Percentiles rank a stretch among this genome's conserved stretches.
phyloP scores from a whole-genome alignment of 495 filamentous ascomycete species.

The Lepraria neglecta region DNA sequence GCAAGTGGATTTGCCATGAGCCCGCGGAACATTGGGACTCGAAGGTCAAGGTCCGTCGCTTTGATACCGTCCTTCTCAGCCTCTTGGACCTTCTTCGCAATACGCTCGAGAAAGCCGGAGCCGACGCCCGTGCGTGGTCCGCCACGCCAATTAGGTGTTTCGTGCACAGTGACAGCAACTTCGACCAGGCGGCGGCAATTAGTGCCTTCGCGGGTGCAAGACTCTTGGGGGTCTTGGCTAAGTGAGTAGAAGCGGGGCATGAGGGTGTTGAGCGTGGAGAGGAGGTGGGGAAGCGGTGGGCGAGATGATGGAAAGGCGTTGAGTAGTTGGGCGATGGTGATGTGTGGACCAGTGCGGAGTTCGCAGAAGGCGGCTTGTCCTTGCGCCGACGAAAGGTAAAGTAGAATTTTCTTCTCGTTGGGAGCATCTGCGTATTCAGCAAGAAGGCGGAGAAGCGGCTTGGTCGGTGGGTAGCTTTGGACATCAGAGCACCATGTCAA shows the following conservation, averaged over 20 bases:
- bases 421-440: slow-evolving; percentile 75
- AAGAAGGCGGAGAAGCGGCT: slow-evolving; percentile 75
- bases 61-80: slow-evolving; percentile 53
- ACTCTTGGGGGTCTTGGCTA: slow-evolving; percentile 88
- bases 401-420: slow-evolving; percentile 79
- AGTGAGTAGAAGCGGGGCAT: slow-evolving; percentile 99
- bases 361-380: slow-evolving; percentile 93
- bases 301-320: slow-evolving; percentile 87
- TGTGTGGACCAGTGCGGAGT: slow-evolving; percentile 80
- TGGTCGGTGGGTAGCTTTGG: slow-evolving; percentile 86
- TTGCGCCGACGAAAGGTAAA: slow-evolving; percentile 80
- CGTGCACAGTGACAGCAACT: slow-evolving; percentile 90
- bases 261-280: slow-evolving; percentile 72
- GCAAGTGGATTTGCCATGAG: slow-evolving; percentile 97
- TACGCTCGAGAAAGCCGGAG: slow-evolving; percentile 78
- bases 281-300: slow-evolving; percentile 72
- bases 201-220: slow-evolving; percentile 57
- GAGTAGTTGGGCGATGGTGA: slow-evolving; percentile 77
- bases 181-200: slow-evolving; percentile 80
- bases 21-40: slow-evolving; percentile 94
- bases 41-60: slow-evolving; percentile 50
- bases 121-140: slow-evolving; percentile 64
- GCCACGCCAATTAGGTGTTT: slow-evolving; percentile 70
- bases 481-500: slow-evolving; percentile 94
- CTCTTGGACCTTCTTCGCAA: slow-evolving; percentile 62